These are phyloP conservation scores for Polychaeton citri DNA, from an alignment of 2,329 filamentous ascomycete genomes.

Conservation along the genomic window DNA sequence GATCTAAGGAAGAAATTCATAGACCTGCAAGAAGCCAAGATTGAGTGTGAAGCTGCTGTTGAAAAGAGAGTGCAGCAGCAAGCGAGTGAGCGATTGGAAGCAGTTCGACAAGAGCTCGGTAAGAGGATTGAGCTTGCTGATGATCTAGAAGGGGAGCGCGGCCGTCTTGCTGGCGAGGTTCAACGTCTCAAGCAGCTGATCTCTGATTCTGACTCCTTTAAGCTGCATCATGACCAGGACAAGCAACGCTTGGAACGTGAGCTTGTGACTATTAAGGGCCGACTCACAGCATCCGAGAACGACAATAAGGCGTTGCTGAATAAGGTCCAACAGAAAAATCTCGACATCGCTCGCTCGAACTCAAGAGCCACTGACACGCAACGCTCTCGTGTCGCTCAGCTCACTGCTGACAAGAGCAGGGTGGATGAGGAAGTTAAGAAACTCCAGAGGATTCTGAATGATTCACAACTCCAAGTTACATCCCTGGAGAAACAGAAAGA, in stretches of 20 bases:
- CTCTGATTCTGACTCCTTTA: constrained; percentile 77
- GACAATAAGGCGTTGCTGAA: constrained; percentile 92
- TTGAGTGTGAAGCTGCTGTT: constrained; percentile 67
- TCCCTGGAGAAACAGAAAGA: constrained; percentile 89
- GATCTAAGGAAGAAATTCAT: constrained; percentile 71
- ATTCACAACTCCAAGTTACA: constrained; percentile 68
- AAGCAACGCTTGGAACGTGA: constrained; percentile 90
- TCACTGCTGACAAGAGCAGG: constrained; percentile 73
- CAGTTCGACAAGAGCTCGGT: constrained; percentile 66
- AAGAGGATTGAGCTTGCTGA: constrained; percentile 62
- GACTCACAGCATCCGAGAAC: constrained; percentile 83
- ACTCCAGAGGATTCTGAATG: constrained; percentile 71
- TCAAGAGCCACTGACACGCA: constrained; percentile 77
- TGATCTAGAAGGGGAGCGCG: constrained; percentile 68
- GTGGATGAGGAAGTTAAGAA: constrained; percentile 71
- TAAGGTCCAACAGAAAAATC: constrained; percentile 92
- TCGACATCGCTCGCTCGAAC: constrained; percentile 84
- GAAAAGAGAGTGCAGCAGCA: constrained; percentile 67
- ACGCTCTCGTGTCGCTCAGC: constrained; percentile 57
- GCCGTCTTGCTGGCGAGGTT: constrained; percentile 63
- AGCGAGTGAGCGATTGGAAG: constrained; percentile 67
- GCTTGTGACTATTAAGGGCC: constrained; percentile 77
- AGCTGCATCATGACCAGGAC: constrained; percentile 78
- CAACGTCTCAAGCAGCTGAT: constrained; percentile 80
- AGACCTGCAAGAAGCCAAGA: constrained; percentile 70